These are phyloP conservation scores for Leishmania turanica DNA, from an alignment of 208 protist genomes.

Conservation along the genomic window DNA sequence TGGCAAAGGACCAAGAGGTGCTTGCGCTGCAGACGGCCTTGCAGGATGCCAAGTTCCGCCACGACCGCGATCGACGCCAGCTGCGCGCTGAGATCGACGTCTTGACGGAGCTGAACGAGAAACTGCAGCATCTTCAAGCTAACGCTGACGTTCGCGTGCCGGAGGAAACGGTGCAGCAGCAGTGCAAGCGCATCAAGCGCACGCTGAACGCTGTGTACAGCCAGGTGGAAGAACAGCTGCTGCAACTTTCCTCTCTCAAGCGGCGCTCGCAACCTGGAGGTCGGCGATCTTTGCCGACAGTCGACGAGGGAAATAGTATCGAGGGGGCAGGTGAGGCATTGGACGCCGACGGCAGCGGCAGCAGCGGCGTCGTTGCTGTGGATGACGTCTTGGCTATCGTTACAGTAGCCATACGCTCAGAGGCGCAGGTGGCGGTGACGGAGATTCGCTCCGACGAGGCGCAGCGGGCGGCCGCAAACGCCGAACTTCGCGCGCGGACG, in stretches of 20 bases:
- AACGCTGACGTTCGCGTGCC: conserved; percentile 24
- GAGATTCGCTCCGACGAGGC: conserved; percentile 46
- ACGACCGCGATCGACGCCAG: conserved; percentile 50
- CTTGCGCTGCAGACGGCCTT: conserved; percentile 41
- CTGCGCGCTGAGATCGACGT: conserved; percentile 60
- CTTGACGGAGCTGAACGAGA: conserved; percentile 42
- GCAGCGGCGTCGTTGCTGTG: conserved; percentile 12
- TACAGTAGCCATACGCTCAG: conserved; percentile 32
- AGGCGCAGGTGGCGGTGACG: conserved; percentile 40
- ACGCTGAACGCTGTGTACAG: conserved; percentile 59
- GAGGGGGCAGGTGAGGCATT: neutral
- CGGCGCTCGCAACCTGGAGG: neutral
- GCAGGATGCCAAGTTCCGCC: conserved; percentile 39
- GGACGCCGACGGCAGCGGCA: neutral
- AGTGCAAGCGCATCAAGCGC: conserved; percentile 55
- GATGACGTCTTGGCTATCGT: conserved; percentile 49
- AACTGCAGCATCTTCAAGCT: conserved; percentile 35
- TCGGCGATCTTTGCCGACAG: neutral
- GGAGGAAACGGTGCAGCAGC: conserved; percentile 29
- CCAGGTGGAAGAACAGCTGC: conserved; percentile 45
- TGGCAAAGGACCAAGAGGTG: conserved; percentile 44
- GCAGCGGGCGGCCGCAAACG: conserved; percentile 19
- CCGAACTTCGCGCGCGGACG: conserved; percentile 19
- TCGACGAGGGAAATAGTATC: neutral
- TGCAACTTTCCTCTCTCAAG: conserved; percentile 10